Evolutionary conservation across 2,329 filamentous ascomycete genomes (phyloP).

Genomic region (Verticillium albo-atrum): DNA sequence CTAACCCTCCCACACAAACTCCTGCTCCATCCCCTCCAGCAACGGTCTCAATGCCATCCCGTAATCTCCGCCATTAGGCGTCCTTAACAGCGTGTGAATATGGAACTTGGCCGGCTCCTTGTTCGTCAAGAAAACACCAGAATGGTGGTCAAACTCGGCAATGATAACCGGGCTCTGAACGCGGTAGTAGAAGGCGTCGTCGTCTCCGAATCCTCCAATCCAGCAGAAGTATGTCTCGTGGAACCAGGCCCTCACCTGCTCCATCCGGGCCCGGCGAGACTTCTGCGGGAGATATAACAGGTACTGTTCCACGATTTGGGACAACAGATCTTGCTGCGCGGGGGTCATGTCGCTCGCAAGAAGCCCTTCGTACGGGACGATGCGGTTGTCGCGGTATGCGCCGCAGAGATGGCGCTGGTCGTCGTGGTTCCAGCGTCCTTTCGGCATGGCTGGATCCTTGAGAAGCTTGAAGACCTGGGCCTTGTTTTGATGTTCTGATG

Average conservation of each 20-base stretch:
- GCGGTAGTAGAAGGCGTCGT: constrained; percentile 72
- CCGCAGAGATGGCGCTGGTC: constrained; percentile 76
- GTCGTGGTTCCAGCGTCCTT: constrained; percentile 72
- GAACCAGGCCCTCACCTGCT: constrained; percentile 50
- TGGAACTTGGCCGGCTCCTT: constrained; percentile 72
- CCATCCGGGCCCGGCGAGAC: constrained; percentile 50
- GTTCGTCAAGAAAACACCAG: constrained; percentile 72
- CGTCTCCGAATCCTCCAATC: constrained; percentile 65
- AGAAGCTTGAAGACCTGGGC: constrained; percentile 57
- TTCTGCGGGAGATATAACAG: constrained; percentile 60
- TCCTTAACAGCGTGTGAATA: constrained; percentile 68
- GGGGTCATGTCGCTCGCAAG: constrained; percentile 42
- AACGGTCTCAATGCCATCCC: constrained; percentile 47
- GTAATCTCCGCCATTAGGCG: constrained; percentile 74
- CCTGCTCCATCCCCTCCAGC: constrained; percentile 31
- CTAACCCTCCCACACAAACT: constrained; percentile 36
- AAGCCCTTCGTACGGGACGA: constrained; percentile 71
- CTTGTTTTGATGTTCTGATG: constrained; percentile 33
- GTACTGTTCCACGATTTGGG: constrained; percentile 58
- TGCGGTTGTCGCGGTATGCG: constrained; percentile 72
- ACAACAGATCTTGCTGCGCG: constrained; percentile 49
- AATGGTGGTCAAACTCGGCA: constrained; percentile 76
- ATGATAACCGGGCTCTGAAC: constrained; percentile 73
- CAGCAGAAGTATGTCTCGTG: constrained; percentile 75
- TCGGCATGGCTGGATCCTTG: constrained; percentile 61